Evolutionary conservation across 805 yeast genomes (phyloP), one percentile per base, ranked within the genome.

Genomic region (Phaffomyces antillensis): DNA sequence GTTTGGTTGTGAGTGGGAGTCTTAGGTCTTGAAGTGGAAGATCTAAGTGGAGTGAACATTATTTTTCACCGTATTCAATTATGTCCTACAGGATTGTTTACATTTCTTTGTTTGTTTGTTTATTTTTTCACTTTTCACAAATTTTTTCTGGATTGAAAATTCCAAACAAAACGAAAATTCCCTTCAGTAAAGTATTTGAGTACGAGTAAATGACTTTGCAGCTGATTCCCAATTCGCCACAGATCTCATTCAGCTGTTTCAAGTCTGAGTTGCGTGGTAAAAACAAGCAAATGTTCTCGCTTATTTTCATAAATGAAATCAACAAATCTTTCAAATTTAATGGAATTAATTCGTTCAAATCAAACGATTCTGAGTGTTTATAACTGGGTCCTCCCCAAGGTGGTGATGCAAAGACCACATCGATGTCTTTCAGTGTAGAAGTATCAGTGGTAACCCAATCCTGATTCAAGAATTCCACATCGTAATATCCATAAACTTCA

Each of bases 331-430:
- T 66, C 10, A 83, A 49, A 2, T 70, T 64, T 37, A 80, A 60
- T 0, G 89, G 89, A 38, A 61, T 52, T 51, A 75, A 47, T 42
- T 65, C 59, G 10, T 59, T 47, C 20, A 82, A 59, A 51, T 81
- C 80, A 60, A 73, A 82, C 3, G 52, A 49, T 0, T 60, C 59
- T 4, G 62, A 51, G 23, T 61, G 54, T 40, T 65, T 63, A 60
- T 86, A 86, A 2, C 63, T 58, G 0, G 87, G 84, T 0, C 96
- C 95, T 31, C 93, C 95, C 95, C 95, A 86, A 0, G 95, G 95
- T 1, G 95, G 95, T 2, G 91, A 83, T n/a, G 79, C 73, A 63
- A 83, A 86, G 10, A 78, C 70, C 41, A 81, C 67, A 52, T 78
- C 84, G 34, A 76, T 71, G 17, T 50, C 41, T 6, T 46, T 48